A percentile compares a stretch with the other conserved stretches of the same genome.
phyloP scores from a whole-genome alignment of 495 filamentous ascomycete genomes.

The Pseudotulostoma volvatum region DNA sequence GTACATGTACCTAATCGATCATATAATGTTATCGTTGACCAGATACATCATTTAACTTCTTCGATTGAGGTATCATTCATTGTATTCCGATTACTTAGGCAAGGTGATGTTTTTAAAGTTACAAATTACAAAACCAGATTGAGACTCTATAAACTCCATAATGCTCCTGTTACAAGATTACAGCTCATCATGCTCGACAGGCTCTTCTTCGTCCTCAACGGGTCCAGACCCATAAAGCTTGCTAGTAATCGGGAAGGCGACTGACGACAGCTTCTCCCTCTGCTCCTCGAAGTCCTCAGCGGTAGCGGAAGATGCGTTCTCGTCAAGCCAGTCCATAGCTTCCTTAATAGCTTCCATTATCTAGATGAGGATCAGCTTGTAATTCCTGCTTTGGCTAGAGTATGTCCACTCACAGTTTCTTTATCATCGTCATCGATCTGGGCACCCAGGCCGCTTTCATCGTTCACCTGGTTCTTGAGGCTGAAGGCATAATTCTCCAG shows the following conservation, averaged over 20 bases:
- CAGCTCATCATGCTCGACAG: conserved; percentile 73
- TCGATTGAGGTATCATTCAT: no score
- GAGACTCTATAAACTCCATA: conserved; percentile 17
- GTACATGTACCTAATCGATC: no score
- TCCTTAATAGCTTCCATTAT: conserved; percentile 96
- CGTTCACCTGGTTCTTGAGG: conserved; percentile 97
- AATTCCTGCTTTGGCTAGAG: neutral
- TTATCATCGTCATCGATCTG: conserved; percentile 99
- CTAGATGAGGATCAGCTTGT: conserved; percentile 15
- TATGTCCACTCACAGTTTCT: conserved; percentile 50
- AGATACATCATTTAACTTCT: no score
- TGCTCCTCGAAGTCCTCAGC: conserved; percentile 97
- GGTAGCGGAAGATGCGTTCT: conserved; percentile 74
- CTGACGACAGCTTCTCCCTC: conserved; percentile 93
- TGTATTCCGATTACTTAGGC: no score
- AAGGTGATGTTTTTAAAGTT: no score
- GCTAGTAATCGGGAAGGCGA: conserved; percentile 96
- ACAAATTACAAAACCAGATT: no score
- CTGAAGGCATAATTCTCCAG: conserved; percentile 95
- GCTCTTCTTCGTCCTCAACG: conserved; percentile 49
- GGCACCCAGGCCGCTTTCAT: conserved; percentile 90
- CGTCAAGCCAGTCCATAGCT: conserved; percentile 90
- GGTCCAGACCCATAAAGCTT: conserved; percentile 74
- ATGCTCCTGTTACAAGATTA: conserved; percentile 38
- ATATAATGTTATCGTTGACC: no score